Evolutionary conservation across 1,284 basidiomycete genomes (phyloP).

Genomic region (Ceratobasidium sp.): DNA sequence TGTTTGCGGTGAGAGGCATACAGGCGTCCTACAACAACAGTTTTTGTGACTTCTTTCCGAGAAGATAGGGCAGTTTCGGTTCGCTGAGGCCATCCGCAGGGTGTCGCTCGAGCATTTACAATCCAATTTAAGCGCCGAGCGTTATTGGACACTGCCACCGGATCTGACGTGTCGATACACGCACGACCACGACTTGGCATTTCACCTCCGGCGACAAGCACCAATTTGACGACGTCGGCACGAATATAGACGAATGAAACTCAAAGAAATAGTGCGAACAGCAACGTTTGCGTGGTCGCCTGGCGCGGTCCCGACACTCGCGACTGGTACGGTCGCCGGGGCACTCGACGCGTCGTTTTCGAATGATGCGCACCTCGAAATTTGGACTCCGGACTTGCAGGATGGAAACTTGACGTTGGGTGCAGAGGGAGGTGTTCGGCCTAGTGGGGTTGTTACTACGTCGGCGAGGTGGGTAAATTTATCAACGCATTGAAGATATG

Average conservation of each 20-base stretch:
- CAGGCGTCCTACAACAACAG: too few species aligned
- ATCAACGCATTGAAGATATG: background rate
- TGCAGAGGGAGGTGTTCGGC: too few species aligned
- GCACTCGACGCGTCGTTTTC: slow-evolving; percentile 93
- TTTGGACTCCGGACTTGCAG: too few species aligned
- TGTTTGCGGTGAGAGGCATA: too few species aligned
- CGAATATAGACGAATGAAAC: slow-evolving; percentile 69
- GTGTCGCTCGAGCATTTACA: too few species aligned
- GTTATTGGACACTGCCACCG: slow-evolving; percentile 19
- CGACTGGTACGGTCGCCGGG: slow-evolving; percentile 96
- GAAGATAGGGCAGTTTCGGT: too few species aligned
- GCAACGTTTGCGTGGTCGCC: slow-evolving; percentile 96
- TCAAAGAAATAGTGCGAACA: slow-evolving; percentile 88
- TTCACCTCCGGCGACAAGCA: background rate
- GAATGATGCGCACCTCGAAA: too few species aligned
- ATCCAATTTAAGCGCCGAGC: slow-evolving; percentile 12
- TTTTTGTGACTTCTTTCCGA: too few species aligned
- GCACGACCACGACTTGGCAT: slow-evolving; percentile 18
- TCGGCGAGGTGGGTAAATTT: slow-evolving; percentile 74
- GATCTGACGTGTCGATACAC: slow-evolving; percentile 44
- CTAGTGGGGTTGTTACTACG: slow-evolving; percentile 78
- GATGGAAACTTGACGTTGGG: too few species aligned
- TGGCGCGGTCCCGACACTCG: slow-evolving; percentile 84
- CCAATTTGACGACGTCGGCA: slow-evolving; percentile 34
- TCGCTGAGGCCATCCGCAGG: too few species aligned